Percentiles rank a stretch among this genome's conserved stretches.
These are phyloP conservation scores for Colletotrichum tabaci DNA, from an alignment of 2,329 filamentous ascomycete species.

Conservation along the genomic window DNA sequence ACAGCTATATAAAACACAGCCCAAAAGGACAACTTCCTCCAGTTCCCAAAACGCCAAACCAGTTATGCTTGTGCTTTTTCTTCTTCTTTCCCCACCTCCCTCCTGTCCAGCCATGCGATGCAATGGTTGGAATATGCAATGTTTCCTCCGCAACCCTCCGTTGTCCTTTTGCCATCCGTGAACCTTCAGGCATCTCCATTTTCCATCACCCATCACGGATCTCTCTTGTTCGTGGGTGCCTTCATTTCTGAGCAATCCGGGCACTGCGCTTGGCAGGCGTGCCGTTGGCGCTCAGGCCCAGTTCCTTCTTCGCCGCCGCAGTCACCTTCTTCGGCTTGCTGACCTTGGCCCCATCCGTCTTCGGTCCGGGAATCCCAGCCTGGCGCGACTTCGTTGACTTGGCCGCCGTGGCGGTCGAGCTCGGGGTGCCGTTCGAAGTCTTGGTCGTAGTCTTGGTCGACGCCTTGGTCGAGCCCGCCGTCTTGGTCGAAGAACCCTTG, in stretches of 20 bases:
- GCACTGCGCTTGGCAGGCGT: conserved; percentile 37
- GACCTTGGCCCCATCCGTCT: conserved; percentile 52
- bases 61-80: conserved; percentile 7
- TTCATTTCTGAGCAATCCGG: conserved; percentile 28
- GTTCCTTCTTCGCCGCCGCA: conserved; percentile 34
- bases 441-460: neutral
- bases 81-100: neutral
- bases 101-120: conserved; percentile 5
- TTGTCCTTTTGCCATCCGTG: neutral
- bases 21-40: no score
- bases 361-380: conserved; percentile 35
- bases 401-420: conserved; percentile 2
- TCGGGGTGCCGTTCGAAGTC: neutral
- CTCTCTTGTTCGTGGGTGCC: neutral
- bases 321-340: conserved; percentile 45
- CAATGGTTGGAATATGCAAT: neutral
- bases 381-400: conserved; percentile 27
- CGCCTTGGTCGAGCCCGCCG: neutral
- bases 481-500: conserved; percentile 8
- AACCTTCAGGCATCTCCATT: no score
- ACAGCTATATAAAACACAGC: neutral
- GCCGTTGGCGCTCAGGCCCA: conserved; percentile 34
- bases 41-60: conserved; percentile 10
- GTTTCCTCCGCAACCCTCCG: neutral
- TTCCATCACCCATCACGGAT: neutral